These are phyloP conservation scores for Cyberlindnera euphorbiae DNA, from an alignment of 805 yeast species.

Conservation along the genomic window DNA sequence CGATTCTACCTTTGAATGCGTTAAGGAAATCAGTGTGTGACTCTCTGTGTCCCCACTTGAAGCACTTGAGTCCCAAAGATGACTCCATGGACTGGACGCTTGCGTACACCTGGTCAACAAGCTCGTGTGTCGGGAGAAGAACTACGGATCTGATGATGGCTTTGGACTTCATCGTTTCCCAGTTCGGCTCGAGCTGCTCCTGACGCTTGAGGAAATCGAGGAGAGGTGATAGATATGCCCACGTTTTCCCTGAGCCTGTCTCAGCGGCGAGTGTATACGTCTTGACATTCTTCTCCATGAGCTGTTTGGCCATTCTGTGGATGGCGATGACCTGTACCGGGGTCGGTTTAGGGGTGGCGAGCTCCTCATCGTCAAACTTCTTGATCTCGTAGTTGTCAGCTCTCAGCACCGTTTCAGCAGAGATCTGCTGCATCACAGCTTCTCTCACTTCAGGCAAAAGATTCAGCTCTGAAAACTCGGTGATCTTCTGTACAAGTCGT, in stretches of 20 bases:
- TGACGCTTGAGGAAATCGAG: slow-evolving; percentile 62
- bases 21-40: slow-evolving; percentile 49
- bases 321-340: slow-evolving; percentile 81
- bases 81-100: slow-evolving; percentile 31
- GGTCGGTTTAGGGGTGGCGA: slow-evolving; percentile 45
- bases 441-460: slow-evolving; percentile 63
- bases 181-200: slow-evolving; percentile 27
- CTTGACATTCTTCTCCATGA: slow-evolving; percentile 40
- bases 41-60: slow-evolving; percentile 61
- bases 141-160: slow-evolving; percentile 63
- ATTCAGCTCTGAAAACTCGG: slow-evolving; percentile 60
- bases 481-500: slow-evolving; percentile 46
- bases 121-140: slow-evolving; percentile 86
- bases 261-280: slow-evolving; percentile 87
- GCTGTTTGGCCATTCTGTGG: slow-evolving; percentile 27
- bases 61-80: slow-evolving; percentile 38
- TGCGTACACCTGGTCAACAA: slow-evolving; percentile 71
- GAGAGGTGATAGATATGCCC: slow-evolving; percentile 82
- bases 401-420: slow-evolving; percentile 37
- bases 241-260: slow-evolving; percentile 95
- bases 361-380: slow-evolving; percentile 11
- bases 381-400: slow-evolving; percentile 22
- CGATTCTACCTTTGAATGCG: slow-evolving; percentile 51
- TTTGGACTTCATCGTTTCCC: slow-evolving; percentile 30
- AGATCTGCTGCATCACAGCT: slow-evolving; percentile 52